Evolutionary conservation across 345 rosid species (phyloP), one percentile per base, ranked within the genome.

Genomic region (Eucalyptus brandiana): DNA sequence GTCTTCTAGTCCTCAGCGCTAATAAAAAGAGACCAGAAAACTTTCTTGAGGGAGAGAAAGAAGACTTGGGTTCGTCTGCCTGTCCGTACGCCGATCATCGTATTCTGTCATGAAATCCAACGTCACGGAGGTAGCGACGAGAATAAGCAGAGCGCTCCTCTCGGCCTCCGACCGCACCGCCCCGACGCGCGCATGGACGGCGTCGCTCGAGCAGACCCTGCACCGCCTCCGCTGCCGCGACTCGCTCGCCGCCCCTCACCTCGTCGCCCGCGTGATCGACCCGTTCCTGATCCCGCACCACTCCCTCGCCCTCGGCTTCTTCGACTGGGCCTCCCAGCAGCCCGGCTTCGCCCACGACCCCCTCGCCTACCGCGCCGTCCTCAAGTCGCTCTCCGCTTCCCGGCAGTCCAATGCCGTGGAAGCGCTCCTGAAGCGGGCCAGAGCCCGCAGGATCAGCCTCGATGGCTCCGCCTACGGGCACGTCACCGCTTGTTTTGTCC

Each of bases 271-370:
- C 87, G 98, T 95, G 89, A 96, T 97, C 89, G 98, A 97, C 92
- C 96, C 97, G 5, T 93, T 91, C 65, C 98, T 96, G 90, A 92
- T 93, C 47, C 89, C 90, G 72, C 97, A 96, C 87, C 95, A 93
- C 88, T 94, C 97, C 2, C 96, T 97, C 32, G 96, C 99, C 50
- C 96, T 97, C 34, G 98, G 99, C 67, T 96, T 97, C 93, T 97
- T 97, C 96, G 92, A 96, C 90, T 97, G 99, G 99, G 96, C 97
- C 12, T 92, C 97, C 40, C 97, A 97, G 91, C 98, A 96, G 86
- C 98, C 99, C 21, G 94, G 95, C 72, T 97, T 94, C 91, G 50
- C 93, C 16, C 99, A 97, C 90, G 94, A 92, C 80, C 91, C 97
- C 3, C 32, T 93, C 87, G 93, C 97, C 24, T 97, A 96, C 89